phyloP scores from a whole-genome alignment of 192 early-diverging fungal species.

The Coemansia sp. region DNA sequence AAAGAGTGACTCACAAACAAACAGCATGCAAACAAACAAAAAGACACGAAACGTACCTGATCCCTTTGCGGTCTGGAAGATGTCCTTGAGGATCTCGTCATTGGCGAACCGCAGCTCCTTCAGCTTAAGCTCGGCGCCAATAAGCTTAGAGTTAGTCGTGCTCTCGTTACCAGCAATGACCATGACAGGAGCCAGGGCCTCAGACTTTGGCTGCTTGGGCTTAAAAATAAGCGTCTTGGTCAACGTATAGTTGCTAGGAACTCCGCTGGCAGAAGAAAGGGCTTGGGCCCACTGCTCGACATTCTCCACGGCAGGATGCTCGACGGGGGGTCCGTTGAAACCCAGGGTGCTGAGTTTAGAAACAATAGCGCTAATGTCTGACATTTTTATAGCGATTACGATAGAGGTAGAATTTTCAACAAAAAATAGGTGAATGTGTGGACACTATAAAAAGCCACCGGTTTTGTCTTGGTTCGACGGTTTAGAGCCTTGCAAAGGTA shows the following conservation, averaged over 20 bases:
- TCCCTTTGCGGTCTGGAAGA: conserved; percentile 58
- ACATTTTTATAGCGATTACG: conserved; percentile 7
- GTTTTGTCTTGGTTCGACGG: too few relatives aligned
- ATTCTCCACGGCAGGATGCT: conserved; percentile 56
- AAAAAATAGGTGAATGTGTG: neutral
- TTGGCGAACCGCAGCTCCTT: conserved; percentile 73
- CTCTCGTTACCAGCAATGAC: conserved; percentile 60
- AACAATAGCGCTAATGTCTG: conserved; percentile 31
- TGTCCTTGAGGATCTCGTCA: conserved; percentile 58
- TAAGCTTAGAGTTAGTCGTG: conserved; percentile 48
- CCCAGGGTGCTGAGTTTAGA: conserved; percentile 40
- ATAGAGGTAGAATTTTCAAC: neutral
- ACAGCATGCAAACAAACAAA: neutral
- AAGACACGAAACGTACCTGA: conserved; percentile 50
- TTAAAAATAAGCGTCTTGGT: conserved; percentile 78
- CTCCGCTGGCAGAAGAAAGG: conserved; percentile 22
- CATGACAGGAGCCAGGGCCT: conserved; percentile 58
- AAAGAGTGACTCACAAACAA: conserved; percentile 4
- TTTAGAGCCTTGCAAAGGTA: too few relatives aligned
- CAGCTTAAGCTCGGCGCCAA: conserved; percentile 55
- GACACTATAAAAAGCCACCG: too few relatives aligned
- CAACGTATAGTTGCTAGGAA: conserved; percentile 35
- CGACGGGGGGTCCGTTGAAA: conserved; percentile 35
- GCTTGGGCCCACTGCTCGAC: conserved; percentile 57
- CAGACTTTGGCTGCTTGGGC: conserved; percentile 70